Base-by-base conservation (phyloP, 2,329 filamentous ascomycete species). In the Trichoderma koningiopsis region DNA sequence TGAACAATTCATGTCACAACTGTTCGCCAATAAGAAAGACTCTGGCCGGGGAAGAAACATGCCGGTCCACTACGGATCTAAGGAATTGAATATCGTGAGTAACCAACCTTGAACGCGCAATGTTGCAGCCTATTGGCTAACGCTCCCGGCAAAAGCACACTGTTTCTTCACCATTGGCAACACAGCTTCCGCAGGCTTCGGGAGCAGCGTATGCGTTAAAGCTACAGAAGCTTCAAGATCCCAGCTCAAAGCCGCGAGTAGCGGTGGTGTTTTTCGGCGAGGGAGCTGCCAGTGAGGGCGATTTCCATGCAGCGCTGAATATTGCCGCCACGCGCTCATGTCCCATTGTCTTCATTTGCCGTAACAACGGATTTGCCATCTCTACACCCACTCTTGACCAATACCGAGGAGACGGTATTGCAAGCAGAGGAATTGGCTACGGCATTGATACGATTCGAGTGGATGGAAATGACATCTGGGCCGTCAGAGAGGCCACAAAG, bases 41-140 rank as follows among this genome's bases (percentile, higher is more conserved):
- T 80, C 85, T 0, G 94, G 95, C 1, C 87, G 86, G 70, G 96
- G 94, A 1, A 89, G 95, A 72, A 98, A 97, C 76, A 99, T 99
- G 96, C 96, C 96, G 0, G 92, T 98, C 16, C 96, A 99, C 81
- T 99, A 98, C 76, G 94, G 94, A 58, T 94, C 91, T 79, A 88
- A 86, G 69, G 89, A 92, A 72, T 84, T 96, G 69, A 93, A 97
- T 74, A 94, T 97, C 76, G 92, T 94, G 78, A 78, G 88, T 83
- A 24, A 11, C 37, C 1, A 53, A 7, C 19, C 7, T 37, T 19
- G 22, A 22, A 19, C 27, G 4, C 27, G 2, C 16, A 14, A 29
- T 11, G 11, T 31, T 24, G 40, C 16, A 29, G 53, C 22, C 6
- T 35, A 11, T 22, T 22, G 16, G 35, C 62, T 68, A 27, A 57